Conservation (phyloP, 2,329 filamentous ascomycete species). For the Pseudocercospora eumusae region DNA sequence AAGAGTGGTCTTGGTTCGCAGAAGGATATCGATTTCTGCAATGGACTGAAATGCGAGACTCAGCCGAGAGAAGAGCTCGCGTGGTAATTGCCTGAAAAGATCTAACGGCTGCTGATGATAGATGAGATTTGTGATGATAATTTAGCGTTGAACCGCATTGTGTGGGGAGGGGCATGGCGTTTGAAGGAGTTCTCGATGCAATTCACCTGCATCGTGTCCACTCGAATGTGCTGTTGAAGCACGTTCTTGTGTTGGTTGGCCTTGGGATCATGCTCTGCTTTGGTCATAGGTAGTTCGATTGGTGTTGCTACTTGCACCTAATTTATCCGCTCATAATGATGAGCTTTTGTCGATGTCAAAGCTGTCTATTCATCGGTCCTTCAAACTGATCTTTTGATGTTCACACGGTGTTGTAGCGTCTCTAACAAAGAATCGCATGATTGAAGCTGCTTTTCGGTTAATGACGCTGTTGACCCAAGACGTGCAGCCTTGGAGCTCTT, state of each 20-base stretch:
- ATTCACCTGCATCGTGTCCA: neutral
- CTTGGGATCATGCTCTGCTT: neutral
- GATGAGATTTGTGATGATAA: neutral
- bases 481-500: neutral
- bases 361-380: neutral
- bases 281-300: neutral
- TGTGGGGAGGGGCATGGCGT: neutral
- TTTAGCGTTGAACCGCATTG: neutral
- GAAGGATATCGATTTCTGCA: slow-evolving; percentile 36
- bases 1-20: slow-evolving; percentile 24
- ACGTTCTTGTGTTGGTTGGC: neutral
- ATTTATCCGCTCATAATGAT: slow-evolving; percentile 3
- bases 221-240: neutral
- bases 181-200: neutral
- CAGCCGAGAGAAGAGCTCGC: slow-evolving; percentile 32
- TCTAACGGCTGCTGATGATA: neutral
- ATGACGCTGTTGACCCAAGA: slow-evolving; percentile 4
- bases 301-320: neutral
- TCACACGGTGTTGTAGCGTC: neutral
- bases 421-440: neutral
- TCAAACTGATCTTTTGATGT: neutral
- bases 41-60: slow-evolving; percentile 30
- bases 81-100: slow-evolving; percentile 26
- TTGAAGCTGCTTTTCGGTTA: neutral
- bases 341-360: neutral